Evolutionary conservation across 352 stramenopile genomes (phyloP), one percentile per base, ranked within the genome.

Genomic region (Pythium oligandrum): DNA sequence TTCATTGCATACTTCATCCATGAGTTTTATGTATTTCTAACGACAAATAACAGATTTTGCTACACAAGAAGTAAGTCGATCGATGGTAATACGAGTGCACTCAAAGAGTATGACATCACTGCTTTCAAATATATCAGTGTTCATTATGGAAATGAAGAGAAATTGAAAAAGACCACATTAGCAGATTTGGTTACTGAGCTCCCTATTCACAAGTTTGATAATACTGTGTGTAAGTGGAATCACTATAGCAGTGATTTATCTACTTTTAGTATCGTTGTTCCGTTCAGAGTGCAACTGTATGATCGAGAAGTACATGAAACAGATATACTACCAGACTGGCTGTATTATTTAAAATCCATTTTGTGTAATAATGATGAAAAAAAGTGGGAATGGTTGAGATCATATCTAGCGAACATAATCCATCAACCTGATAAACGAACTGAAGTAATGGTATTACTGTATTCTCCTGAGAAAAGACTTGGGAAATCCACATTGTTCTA

Each of bases 1-100:
- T 51, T 51, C 46, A 51, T 51, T 51, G 46, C 46, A 40, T 51
- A 51, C 46, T 51, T 51, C 46, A 51, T 51, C 40, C 46, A 51
- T 51, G 46, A 51, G 46, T 51, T 51, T 40, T 51, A 51, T 6
- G 40, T 51, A 51, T 51, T 51, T 34, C 40, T 51, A 51, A 51
- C 46, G 12, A 51, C 46, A 51, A 51, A 51, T 40, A 51, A 51
- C 40, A 51, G 46, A 51, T 51, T 51, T 40, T 51, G 46, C 34
- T 51, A 51, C 40, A 51, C 46, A 51, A 51, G 40, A 51, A 51
- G 46, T 30, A 51, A 40, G 46, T 51, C 46, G 40, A 51, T 51
- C 40, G 32, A 51, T 51, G 46, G 1, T 51, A 51, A 51, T 12
- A 51, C 46, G 31, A 51, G 46, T 37, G 46, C 40, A 51, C 32